Evolutionary conservation across 2,329 filamentous ascomycete species (phyloP).

Genomic region (Aureobasidium melanogenum): DNA sequence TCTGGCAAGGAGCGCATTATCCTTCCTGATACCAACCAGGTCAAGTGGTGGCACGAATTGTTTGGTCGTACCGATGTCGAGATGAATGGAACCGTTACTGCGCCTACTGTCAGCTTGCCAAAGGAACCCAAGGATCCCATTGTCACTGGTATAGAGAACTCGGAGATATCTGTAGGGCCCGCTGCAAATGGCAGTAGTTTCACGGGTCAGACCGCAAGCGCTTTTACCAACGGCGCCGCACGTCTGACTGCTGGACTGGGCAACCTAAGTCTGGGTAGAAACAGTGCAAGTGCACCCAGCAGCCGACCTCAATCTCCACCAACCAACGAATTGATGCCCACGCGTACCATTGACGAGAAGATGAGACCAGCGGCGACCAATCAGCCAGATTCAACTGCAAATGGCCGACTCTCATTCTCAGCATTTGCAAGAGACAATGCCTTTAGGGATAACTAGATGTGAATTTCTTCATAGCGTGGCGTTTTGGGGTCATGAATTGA

Average conservation of each 20-base stretch:
- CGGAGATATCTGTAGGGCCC: slow-evolving; percentile 13
- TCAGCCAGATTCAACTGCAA: background rate
- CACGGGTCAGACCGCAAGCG: background rate
- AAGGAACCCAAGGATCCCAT: slow-evolving; percentile 14
- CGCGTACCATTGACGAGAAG: background rate
- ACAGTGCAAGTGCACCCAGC: background rate
- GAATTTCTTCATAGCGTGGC: slow-evolving; percentile 8
- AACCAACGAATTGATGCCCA: background rate
- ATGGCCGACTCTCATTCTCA: slow-evolving; percentile 1
- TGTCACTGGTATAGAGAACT: slow-evolving; percentile 15
- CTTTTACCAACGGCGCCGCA: background rate
- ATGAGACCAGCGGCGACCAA: background rate
- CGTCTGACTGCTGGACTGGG: slow-evolving; percentile 8
- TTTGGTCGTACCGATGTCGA: slow-evolving; percentile 83
- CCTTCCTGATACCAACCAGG: slow-evolving; percentile 62
- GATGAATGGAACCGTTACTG: slow-evolving; percentile 60
- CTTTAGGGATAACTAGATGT: slow-evolving; percentile 5
- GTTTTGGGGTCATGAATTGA: slow-evolving; percentile 7
- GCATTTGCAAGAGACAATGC: slow-evolving; percentile 13
- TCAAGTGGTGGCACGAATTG: slow-evolving; percentile 88
- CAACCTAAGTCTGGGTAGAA: background rate
- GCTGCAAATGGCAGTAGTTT: slow-evolving; percentile 9
- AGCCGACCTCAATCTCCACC: background rate
- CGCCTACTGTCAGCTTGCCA: slow-evolving; percentile 14
- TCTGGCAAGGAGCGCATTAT: slow-evolving; percentile 75